Evolutionary conservation across 1,139 yeast genomes (phyloP).

Genomic region (Casaregolazyma suthepensis): DNA sequence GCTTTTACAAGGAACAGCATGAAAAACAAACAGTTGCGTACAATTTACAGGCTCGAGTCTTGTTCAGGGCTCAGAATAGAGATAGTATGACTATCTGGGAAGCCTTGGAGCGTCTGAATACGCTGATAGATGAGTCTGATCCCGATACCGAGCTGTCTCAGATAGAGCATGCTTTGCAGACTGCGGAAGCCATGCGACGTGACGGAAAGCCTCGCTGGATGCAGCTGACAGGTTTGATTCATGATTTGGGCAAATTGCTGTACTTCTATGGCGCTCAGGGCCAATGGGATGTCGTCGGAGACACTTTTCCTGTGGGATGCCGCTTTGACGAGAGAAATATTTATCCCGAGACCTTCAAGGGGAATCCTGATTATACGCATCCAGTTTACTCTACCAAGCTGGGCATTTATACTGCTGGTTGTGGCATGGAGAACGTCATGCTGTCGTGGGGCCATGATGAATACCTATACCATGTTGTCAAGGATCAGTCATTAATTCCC

Average conservation of each 20-base stretch:
- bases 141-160: conserved; percentile 73
- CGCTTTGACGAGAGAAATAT: conserved; percentile 55
- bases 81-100: conserved; percentile 71
- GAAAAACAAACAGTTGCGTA: conserved; percentile 67
- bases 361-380: conserved; percentile 56
- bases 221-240: conserved; percentile 66
- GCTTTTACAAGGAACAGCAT: conserved; percentile 64
- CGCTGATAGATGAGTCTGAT: conserved; percentile 62
- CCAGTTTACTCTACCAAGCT: conserved; percentile 62
- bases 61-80: conserved; percentile 58
- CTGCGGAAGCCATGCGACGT: conserved; percentile 66
- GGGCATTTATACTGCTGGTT: conserved; percentile 58
- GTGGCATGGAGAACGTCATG: conserved; percentile 68
- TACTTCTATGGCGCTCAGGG: conserved; percentile 68
- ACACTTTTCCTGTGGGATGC: conserved; percentile 73
- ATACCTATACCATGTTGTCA: conserved; percentile 69
- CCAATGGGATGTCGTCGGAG: conserved; percentile 83
- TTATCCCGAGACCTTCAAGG: conserved; percentile 51
- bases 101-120: conserved; percentile 56
- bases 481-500: conserved; percentile 56
- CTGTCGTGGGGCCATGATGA: conserved; percentile 78
- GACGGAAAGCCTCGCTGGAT: conserved; percentile 72
- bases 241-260: conserved; percentile 62
- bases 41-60: conserved; percentile 63
- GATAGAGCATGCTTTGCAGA: conserved; percentile 69